These are phyloP conservation scores for Argentina anserina DNA, from an alignment of 306 rosid genomes.

Conservation along the genomic window DNA sequence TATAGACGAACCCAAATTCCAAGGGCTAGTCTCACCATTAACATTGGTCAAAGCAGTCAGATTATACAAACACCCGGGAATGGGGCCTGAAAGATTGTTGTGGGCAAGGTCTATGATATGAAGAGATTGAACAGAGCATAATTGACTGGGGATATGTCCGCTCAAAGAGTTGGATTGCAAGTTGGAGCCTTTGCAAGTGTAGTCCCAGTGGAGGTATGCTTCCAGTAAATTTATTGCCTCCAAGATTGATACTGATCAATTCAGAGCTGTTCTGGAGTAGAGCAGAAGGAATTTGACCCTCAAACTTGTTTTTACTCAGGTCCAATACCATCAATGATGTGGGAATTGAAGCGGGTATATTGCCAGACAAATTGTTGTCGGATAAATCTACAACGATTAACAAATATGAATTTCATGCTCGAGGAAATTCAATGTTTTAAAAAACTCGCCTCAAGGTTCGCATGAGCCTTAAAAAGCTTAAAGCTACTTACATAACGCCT, in stretches of 20 bases:
- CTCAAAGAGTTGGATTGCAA: neutral
- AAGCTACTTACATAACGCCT: too few relatives aligned
- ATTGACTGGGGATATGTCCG: neutral
- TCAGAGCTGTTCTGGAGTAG: neutral
- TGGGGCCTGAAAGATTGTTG: neutral
- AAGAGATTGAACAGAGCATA: neutral
- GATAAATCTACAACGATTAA: neutral
- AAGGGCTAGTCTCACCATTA: too few relatives aligned
- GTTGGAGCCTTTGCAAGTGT: neutral
- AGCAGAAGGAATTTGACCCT: neutral
- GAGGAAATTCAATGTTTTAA: too few relatives aligned
- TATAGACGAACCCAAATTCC: fast-evolving
- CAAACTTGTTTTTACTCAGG: neutral
- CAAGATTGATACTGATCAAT: neutral
- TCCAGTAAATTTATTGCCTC: neutral
- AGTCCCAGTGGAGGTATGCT: neutral
- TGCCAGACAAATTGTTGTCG: neutral
- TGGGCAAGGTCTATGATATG: neutral
- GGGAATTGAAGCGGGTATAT: neutral
- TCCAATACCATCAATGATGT: neutral
- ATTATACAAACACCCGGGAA: neutral
- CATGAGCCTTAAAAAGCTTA: too few relatives aligned
- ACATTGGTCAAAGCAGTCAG: neutral
- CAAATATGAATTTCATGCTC: neutral
- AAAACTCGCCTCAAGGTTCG: too few relatives aligned